phyloP scores from a whole-genome alignment of 768 basidiomycete genomes.

The Leccinum barrowsii region DNA sequence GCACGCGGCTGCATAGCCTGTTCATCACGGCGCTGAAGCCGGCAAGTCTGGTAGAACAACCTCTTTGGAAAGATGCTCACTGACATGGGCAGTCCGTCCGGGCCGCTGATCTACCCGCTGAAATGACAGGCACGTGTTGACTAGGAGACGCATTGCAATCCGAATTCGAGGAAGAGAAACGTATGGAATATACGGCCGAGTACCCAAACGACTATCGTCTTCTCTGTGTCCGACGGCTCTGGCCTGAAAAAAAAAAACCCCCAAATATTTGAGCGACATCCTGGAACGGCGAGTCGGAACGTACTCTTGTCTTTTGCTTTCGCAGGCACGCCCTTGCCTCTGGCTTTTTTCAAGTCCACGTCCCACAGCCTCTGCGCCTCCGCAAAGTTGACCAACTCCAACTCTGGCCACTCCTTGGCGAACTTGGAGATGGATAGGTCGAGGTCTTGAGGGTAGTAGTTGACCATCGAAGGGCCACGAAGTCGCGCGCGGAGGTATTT shows the following conservation, averaged over 20 bases:
- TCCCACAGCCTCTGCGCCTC: slow-evolving; percentile 70
- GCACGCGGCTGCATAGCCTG: no score
- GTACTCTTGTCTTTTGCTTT: slow-evolving; percentile 70
- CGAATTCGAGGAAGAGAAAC: background rate
- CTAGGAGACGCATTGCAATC: no score
- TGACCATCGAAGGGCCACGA: slow-evolving; percentile 78
- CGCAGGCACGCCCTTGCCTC: slow-evolving; percentile 82
- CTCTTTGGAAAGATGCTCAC: slow-evolving; percentile 16
- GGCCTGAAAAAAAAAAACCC: slow-evolving; percentile 31
- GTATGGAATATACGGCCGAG: background rate
- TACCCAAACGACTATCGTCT: slow-evolving; percentile 31
- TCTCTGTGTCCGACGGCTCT: slow-evolving; percentile 49
- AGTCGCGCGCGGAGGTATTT: slow-evolving; percentile 85
- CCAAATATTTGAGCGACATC: background rate
- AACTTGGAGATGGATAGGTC: slow-evolving; percentile 53
- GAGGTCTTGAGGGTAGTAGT: slow-evolving; percentile 37
- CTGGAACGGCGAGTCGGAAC: slow-evolving; percentile 18
- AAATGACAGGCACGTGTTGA: no score
- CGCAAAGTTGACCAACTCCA: slow-evolving; percentile 59
- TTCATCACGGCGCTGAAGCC: no score
- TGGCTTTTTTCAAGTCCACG: slow-evolving; percentile 60
- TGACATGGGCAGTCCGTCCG: no score
- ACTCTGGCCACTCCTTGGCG: slow-evolving; percentile 48
- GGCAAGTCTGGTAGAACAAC: no score
- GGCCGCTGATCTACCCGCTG: no score